phyloP scores from a whole-genome alignment of 306 rosid genomes.

The Cicer arietinum region DNA sequence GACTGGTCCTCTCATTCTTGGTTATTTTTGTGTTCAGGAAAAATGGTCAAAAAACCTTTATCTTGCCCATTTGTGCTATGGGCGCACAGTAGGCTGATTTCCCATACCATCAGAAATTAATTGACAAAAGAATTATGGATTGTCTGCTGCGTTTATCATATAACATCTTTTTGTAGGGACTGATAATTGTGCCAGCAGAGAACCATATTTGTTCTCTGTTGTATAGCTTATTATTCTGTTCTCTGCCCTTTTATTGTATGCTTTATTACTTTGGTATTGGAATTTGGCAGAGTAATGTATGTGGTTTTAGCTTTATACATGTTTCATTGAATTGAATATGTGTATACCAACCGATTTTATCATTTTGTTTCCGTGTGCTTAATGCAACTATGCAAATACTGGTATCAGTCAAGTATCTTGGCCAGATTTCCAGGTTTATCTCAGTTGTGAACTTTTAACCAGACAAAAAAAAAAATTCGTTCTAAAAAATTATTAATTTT shows the following conservation, averaged over 20 bases:
- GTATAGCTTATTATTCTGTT: slow-evolving; percentile 33
- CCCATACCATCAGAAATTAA: slow-evolving; percentile 31
- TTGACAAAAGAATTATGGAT: slow-evolving; percentile 35
- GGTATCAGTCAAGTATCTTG: background rate
- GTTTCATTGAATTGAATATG: slow-evolving; percentile 10
- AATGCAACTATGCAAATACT: slow-evolving; percentile 5
- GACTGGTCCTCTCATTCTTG: slow-evolving; percentile 2
- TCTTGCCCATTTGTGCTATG: slow-evolving; percentile 85
- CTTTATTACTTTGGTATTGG: slow-evolving; percentile 14
- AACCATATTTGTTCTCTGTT: slow-evolving; percentile 28
- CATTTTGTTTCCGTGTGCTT: background rate
- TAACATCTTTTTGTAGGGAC: slow-evolving; percentile 22
- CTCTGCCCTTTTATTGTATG: slow-evolving; percentile 32
- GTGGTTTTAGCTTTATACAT: slow-evolving; percentile 1
- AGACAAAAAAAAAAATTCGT: background rate
- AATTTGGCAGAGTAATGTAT: slow-evolving; percentile 42
- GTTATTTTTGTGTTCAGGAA: slow-evolving; percentile 62
- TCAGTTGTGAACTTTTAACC: background rate
- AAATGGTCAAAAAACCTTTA: slow-evolving; percentile 94
- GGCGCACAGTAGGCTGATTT: slow-evolving; percentile 83
- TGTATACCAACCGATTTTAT: slow-evolving; percentile 12
- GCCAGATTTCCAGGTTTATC: background rate
- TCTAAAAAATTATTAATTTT: background rate
- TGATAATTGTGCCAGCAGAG: slow-evolving; percentile 36
- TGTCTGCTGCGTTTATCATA: slow-evolving; percentile 29